Percentiles rank a stretch among this genome's conserved stretches.
Conservation (phyloP, 768 basidiomycete species). For the Pleurotus sapidus region DNA sequence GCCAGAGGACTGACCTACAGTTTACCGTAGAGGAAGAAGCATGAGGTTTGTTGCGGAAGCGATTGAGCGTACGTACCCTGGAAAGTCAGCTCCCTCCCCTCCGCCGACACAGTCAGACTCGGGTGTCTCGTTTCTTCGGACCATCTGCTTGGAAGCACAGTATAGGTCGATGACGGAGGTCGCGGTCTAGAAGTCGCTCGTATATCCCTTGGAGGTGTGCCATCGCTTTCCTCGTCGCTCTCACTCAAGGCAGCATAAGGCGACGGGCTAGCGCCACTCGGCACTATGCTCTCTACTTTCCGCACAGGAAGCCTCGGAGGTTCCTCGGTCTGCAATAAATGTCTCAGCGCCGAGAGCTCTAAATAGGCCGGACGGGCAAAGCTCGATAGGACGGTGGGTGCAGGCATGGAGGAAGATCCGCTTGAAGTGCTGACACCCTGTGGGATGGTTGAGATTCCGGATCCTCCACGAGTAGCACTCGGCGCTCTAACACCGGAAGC, state of each 20-base stretch:
- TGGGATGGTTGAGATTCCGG: background rate
- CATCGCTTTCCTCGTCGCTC: slow-evolving; percentile 65
- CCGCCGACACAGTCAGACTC: slow-evolving; percentile 57
- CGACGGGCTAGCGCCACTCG: background rate
- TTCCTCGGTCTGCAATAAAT: slow-evolving; percentile 61
- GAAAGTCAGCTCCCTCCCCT: slow-evolving; percentile 74
- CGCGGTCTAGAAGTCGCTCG: slow-evolving; percentile 17
- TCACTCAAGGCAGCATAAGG: slow-evolving; percentile 31
- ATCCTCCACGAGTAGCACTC: slow-evolving; percentile 10
- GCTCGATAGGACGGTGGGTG: slow-evolving; percentile 26
- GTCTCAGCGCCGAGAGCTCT: slow-evolving; percentile 70
- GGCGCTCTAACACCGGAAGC: slow-evolving; percentile 27
- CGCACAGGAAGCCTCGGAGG: slow-evolving; percentile 35
- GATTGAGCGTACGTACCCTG: slow-evolving; percentile 42
- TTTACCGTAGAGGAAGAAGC: slow-evolving; percentile 1
- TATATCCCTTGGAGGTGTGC: slow-evolving; percentile 45
- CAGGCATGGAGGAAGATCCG: slow-evolving; percentile 24
- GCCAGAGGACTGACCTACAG: slow-evolving; percentile 45
- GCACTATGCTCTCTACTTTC: slow-evolving; percentile 28
- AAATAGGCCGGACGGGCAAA: slow-evolving; percentile 75
- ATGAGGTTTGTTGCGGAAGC: background rate
- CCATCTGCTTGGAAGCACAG: slow-evolving; percentile 72
- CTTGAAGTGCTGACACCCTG: slow-evolving; percentile 9
- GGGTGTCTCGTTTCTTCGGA: slow-evolving; percentile 63
- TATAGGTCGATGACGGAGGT: background rate